Percentiles rank a stretch among this genome's conserved stretches.
phyloP scores from a whole-genome alignment of 768 basidiomycete species.

The Austroboletus eburneus region DNA sequence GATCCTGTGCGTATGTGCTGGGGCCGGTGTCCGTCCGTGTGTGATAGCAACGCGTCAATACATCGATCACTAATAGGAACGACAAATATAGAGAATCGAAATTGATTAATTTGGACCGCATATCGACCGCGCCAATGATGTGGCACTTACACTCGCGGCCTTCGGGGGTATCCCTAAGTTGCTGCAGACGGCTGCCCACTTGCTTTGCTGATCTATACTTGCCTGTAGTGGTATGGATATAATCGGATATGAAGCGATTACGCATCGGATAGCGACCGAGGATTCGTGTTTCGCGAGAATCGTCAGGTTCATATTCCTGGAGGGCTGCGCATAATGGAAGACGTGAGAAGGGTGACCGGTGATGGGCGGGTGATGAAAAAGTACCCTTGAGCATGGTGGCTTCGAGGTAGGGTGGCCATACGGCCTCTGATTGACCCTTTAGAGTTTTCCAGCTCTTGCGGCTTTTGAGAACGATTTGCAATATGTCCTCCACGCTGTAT shows the following conservation, averaged over 20 bases:
- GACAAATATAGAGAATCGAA: slow-evolving; percentile 31
- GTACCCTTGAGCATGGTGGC: slow-evolving; percentile 72
- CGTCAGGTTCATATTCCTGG: slow-evolving; percentile 69
- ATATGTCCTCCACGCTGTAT: slow-evolving; percentile 44
- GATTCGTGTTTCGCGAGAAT: slow-evolving; percentile 67
- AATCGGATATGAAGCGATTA: slow-evolving; percentile 77
- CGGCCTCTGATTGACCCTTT: slow-evolving; percentile 61
- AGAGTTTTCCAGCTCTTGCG: slow-evolving; percentile 76
- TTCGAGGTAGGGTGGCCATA: slow-evolving; percentile 79
- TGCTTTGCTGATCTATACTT: slow-evolving; percentile 72
- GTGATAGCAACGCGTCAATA: slow-evolving; percentile 32
- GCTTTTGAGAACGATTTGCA: slow-evolving; percentile 61
- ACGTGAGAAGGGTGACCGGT: slow-evolving; percentile 17
- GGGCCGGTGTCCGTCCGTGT: slow-evolving; percentile 21
- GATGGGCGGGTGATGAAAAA: slow-evolving; percentile 9
- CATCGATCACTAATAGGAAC: slow-evolving; percentile 28
- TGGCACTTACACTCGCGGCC: slow-evolving; percentile 61
- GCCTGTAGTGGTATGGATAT: slow-evolving; percentile 66
- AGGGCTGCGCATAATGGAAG: slow-evolving; percentile 42
- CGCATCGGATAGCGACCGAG: slow-evolving; percentile 75
- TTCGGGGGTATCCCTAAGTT: slow-evolving; percentile 69
- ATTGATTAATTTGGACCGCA: slow-evolving; percentile 24
- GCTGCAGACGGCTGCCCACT: slow-evolving; percentile 77
- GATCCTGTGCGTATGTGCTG: slow-evolving; percentile 17
- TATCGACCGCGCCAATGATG: slow-evolving; percentile 19